Conservation (phyloP, 2,329 filamentous ascomycete species). For the Colletotrichum gloeosporioides region DNA sequence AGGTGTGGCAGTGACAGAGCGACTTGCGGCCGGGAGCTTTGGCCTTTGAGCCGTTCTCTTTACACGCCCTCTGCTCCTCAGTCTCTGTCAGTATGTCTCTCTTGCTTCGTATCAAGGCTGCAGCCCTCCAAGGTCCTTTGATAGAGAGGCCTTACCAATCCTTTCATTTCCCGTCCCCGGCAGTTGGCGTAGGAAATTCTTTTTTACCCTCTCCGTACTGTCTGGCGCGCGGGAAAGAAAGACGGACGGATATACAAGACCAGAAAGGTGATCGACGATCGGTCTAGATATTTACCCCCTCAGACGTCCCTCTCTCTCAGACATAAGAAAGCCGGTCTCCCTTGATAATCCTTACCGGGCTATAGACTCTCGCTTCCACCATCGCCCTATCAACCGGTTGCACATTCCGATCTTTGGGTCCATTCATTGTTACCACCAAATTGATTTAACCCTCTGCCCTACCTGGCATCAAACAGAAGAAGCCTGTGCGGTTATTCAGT, state of each 20-base stretch:
- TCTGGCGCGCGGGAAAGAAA: neutral
- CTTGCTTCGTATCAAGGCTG: slow-evolving; percentile 2
- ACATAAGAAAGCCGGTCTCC: slow-evolving; percentile 13
- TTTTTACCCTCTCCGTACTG: neutral
- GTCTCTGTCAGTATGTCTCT: slow-evolving; percentile 5
- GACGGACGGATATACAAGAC: neutral
- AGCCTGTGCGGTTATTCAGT: neutral
- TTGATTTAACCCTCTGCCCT: neutral
- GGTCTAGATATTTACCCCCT: neutral
- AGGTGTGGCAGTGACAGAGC: neutral
- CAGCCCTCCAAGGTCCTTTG: slow-evolving; percentile 7
- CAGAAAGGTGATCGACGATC: neutral
- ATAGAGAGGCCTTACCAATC: neutral
- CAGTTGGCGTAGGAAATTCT: slow-evolving; percentile 8
- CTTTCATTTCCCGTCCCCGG: slow-evolving; percentile 21
- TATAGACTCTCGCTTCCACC: slow-evolving; percentile 6
- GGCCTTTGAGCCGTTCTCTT: neutral
- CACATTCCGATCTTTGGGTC: neutral
- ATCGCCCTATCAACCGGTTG: neutral
- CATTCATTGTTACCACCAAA: neutral
- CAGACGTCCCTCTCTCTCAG: neutral
- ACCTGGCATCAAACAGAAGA: neutral
- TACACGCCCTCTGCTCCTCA: neutral
- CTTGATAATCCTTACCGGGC: slow-evolving; percentile 1
- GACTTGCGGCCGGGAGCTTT: neutral